These are phyloP conservation scores for Spencermartinsiella ligniputridi DNA, from an alignment of 1,139 yeast species.

Conservation along the genomic window DNA sequence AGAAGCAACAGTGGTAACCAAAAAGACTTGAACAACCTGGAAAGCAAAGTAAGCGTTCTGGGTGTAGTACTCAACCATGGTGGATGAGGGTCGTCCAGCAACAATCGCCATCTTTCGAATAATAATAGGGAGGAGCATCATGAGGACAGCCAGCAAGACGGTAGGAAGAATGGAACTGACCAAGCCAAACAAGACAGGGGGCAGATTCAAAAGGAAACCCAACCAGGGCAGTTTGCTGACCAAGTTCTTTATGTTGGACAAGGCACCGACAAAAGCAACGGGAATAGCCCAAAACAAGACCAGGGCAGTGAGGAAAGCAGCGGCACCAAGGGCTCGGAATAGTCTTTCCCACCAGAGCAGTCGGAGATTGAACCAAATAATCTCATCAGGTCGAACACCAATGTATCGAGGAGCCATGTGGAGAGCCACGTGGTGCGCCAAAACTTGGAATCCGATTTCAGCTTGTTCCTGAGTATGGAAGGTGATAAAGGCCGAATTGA, in stretches of 20 bases:
- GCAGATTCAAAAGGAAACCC: slow-evolving; percentile 65
- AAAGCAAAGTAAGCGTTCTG: slow-evolving; percentile 86
- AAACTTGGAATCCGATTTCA: slow-evolving; percentile 81
- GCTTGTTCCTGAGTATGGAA: slow-evolving; percentile 84
- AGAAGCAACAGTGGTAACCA: slow-evolving; percentile 77
- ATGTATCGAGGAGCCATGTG: slow-evolving; percentile 58
- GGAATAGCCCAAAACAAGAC: slow-evolving; percentile 91
- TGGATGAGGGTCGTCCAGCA: slow-evolving; percentile 66
- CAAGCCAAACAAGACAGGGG: slow-evolving; percentile 63
- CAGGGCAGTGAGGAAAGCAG: slow-evolving; percentile 50
- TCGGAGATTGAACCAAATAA: slow-evolving; percentile 83
- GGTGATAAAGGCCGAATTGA: slow-evolving; percentile 72
- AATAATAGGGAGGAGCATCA: slow-evolving; percentile 79
- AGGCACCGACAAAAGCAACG: slow-evolving; percentile 90
- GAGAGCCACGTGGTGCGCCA: slow-evolving; percentile 61
- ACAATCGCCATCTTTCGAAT: slow-evolving; percentile 69
- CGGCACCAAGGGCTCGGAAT: slow-evolving; percentile 54
- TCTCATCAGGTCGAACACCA: slow-evolving; percentile 74
- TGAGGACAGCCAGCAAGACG: slow-evolving; percentile 70
- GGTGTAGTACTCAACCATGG: slow-evolving; percentile 71
- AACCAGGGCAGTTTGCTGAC: slow-evolving; percentile 67
- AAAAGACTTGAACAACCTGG: slow-evolving; percentile 80
- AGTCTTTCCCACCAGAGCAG: slow-evolving; percentile 82
- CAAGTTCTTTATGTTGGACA: slow-evolving; percentile 75
- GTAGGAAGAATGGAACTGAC: slow-evolving; percentile 87